Base-by-base conservation (phyloP, 441 rosid species). In the Corymbia calophylla region DNA sequence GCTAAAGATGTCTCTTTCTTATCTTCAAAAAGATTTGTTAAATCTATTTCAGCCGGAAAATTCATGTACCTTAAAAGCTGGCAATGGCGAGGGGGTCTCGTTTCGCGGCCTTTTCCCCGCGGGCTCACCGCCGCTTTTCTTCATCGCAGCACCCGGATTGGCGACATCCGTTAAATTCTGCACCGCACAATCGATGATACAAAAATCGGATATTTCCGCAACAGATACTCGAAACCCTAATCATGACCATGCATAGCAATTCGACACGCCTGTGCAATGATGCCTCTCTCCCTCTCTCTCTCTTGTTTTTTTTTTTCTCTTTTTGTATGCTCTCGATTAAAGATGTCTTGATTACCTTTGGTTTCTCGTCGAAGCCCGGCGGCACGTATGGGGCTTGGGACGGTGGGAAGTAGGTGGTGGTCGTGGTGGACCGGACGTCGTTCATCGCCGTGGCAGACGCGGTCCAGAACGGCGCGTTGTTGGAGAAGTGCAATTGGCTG, bases 401-500 rank as follows among this genome's bases (percentile, higher is more conserved):
- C 29, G 95, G 89, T 15, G 98, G 95, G 86, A 94, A 95, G 90
- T 93, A 95, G 91, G 90, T 92, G 53, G 84, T 77, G 10, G 84
- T 77, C 6, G 88, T 54, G 31, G 88, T 54, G 1, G 98, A 91
- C 29, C 97, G 95, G 89, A 92, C 92, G 58, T 96, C 97, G 35
- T 86, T 92, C 89, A 92, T 89, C 91, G 94, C 89, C n/a, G 92
- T 90, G 12, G 96, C 95, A 5, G 99, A 94, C 16, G 98, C 98
- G 86, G 95, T 97, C 99, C 99, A 98, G 88, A 96, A 97, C 48
- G 98, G 96, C 14, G 98, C 95, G 92, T 98, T 96, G 90, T 98
- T 98, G 88, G 99, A 96, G 92, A 97, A 96, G 53, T 96, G 97
- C 91, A 97, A 91, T 35, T 90, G 91, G 86, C 92, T 93, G 29